Conservation (phyloP, 352 stramenopile species). For the Phytopythium helicoides region DNA sequence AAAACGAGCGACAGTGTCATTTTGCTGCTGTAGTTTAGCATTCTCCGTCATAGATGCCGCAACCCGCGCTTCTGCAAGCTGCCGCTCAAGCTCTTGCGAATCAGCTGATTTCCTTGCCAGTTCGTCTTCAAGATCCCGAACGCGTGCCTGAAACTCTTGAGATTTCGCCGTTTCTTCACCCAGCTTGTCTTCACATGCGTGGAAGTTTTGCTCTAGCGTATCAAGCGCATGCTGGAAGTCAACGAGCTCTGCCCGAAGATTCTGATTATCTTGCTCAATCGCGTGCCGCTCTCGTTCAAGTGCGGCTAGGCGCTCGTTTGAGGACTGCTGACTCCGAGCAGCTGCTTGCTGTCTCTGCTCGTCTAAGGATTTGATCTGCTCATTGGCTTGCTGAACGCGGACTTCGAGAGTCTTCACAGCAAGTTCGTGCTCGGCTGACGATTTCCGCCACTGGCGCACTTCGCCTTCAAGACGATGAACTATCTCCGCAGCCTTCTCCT, state of each 20-base stretch:
- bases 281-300: conserved; percentile 51
- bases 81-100: conserved; percentile 43
- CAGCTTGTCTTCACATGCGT: conserved; percentile 33
- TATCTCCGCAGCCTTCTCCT: conserved; percentile 35
- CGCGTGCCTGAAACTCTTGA: conserved; percentile 30
- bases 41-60: conserved; percentile 34
- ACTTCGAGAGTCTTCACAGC: conserved; percentile 25
- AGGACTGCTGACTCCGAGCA: conserved; percentile 37
- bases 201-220: conserved; percentile 41
- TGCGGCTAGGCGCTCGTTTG: conserved; percentile 50
- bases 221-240: conserved; percentile 49
- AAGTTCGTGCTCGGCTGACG: conserved; percentile 33
- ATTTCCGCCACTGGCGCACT: conserved; percentile 36
- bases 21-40: conserved; percentile 31
- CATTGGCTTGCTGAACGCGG: conserved; percentile 26
- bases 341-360: conserved; percentile 38
- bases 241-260: conserved; percentile 42
- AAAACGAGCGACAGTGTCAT: conserved; percentile 35
- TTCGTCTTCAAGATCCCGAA: conserved; percentile 23
- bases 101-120: conserved; percentile 20
- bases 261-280: conserved; percentile 56
- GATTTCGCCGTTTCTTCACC: conserved; percentile 30
- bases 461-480: conserved; percentile 49
- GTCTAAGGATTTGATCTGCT: conserved; percentile 16
- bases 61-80: conserved; percentile 29